Evolutionary conservation across 345 rosid species (phyloP), one percentile per base, ranked within the genome.

Genomic region (Melastoma malabathricum): DNA sequence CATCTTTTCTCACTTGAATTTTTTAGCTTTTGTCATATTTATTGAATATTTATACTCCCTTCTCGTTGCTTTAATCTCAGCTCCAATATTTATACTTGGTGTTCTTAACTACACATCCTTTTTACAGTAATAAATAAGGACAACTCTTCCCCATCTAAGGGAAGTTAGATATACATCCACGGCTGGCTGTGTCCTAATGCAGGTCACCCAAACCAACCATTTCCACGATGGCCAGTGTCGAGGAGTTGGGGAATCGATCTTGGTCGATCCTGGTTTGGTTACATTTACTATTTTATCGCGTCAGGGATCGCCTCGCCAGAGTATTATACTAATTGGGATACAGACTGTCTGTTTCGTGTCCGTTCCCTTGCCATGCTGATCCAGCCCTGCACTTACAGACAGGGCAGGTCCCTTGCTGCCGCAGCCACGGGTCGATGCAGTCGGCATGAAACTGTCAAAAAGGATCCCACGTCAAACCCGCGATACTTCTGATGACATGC

Each of bases 381-480:
- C 75, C 72, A 62, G 72, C 52, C 47, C 53, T 66, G 17, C 72
- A 71, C 60, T 79, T 77, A 56, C 90, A 82, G 4, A 77, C 80
- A 0, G 83, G 90, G 50, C 83, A 82, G 3, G 82, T 75, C 20
- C 86, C 81, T 55, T 67, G 78, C 55, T 75, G 86, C 56, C 77
- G 71, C 54, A 77, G 70, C 86, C 92, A 83, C 5, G 84, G 83
- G 47, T 77, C 82, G 1, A 83, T 77, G 67, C 92, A 83, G 55
- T 54, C 66, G 2, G 84, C 64, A 68, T 77, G 86, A 68, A 83
- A 80, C 92, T 83, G 83, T 69, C 0, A 67, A 39, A 60, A 50
- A 56, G 22, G n/a, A n/a, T 15, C 43, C 13, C 16, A 18, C n/a
- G 29, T 25, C n/a, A 29, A 51, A 51, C 15, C 41, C 15, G 0